Base-by-base conservation (phyloP, 441 rosid species). In the Adansonia grandidieri region DNA sequence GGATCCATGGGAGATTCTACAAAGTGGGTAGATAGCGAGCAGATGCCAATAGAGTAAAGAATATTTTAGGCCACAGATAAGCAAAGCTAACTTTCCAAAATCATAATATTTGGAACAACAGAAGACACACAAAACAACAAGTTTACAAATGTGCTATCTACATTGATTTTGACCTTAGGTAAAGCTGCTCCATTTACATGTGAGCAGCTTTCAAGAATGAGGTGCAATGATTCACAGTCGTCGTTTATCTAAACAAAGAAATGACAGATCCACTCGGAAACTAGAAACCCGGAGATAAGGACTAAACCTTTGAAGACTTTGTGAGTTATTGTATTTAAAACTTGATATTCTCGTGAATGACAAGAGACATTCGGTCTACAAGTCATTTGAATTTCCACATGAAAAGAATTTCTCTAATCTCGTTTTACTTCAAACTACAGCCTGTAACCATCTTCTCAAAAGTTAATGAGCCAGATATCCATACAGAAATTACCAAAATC, bases 401-500 rank as follows among this genome's bases (percentile, higher is more conserved):
- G 32, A 44, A n/a, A 66, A 40, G 7, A 17, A 67, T 44, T 66
- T 44, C 24, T 44, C 71, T 51, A 3, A 17, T 40, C 53, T 7
- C 51, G 5, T 42, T 66, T 42, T 42, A 65, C 22, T 66, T 42
- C 22, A 45, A 66, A 66, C 71, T 10, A 66, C 71, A 42, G 4
- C 71, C 13, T 1, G 6, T 66, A 66, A 66, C 50, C 44, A 62
- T 62, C 44, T 62, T 62, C 44, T 28, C 67, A 28, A 62, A 62
- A 11, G 67, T 62, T 32, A 14, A 62, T 6, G 44, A 32, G 64
- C 44, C 67, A 13, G 67, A 28, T 62, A 62, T 28, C 42, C 28
- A 67, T 67, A 67, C 14, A 44, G 53, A 45, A 44, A 67, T 67
- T 17, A 67, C 71, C 53, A 67, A 67, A 67, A 28, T 22, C 71